Conservation (phyloP, 1,284 basidiomycete species). For the Earliella scabrosa region DNA sequence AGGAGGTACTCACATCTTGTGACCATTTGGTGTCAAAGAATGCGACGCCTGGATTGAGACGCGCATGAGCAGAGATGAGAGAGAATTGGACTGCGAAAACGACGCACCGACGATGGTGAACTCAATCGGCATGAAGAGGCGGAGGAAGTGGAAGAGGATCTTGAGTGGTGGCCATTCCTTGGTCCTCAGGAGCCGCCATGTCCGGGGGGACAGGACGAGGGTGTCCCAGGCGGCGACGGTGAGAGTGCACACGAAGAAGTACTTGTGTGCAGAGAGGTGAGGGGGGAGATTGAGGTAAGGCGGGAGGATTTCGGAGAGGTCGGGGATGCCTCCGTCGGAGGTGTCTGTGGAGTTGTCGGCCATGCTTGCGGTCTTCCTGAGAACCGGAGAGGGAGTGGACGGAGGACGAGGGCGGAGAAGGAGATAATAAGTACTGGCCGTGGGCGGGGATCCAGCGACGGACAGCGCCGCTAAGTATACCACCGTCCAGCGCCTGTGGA, state of each 20-base stretch:
- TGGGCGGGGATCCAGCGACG: neutral
- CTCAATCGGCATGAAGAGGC: conserved; percentile 76
- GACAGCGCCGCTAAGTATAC: conserved; percentile 15
- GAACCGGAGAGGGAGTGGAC: conserved; percentile 5
- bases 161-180: conserved; percentile 79
- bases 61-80: conserved; percentile 1
- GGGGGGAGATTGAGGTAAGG: conserved; percentile 69
- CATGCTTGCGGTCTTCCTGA: conserved; percentile 26
- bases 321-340: conserved; percentile 15
- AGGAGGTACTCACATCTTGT: conserved; percentile 46
- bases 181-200: conserved; percentile 70
- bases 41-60: conserved; percentile 59
- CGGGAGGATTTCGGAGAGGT: conserved; percentile 45
- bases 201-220: conserved; percentile 76
- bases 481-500: conserved; percentile 10
- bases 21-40: conserved; percentile 79
- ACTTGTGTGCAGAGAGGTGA: conserved; percentile 82
- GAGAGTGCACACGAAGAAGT: conserved; percentile 83
- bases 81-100: neutral
- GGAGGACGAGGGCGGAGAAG: neutral
- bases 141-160: conserved; percentile 71
- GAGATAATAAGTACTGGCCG: conserved; percentile 5
- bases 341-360: conserved; percentile 22
- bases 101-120: conserved; percentile 75
- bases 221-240: conserved; percentile 88